Evolutionary conservation across 768 basidiomycete species (phyloP), one percentile per base, ranked within the genome.

Genomic region (Lactarius hatsudake): DNA sequence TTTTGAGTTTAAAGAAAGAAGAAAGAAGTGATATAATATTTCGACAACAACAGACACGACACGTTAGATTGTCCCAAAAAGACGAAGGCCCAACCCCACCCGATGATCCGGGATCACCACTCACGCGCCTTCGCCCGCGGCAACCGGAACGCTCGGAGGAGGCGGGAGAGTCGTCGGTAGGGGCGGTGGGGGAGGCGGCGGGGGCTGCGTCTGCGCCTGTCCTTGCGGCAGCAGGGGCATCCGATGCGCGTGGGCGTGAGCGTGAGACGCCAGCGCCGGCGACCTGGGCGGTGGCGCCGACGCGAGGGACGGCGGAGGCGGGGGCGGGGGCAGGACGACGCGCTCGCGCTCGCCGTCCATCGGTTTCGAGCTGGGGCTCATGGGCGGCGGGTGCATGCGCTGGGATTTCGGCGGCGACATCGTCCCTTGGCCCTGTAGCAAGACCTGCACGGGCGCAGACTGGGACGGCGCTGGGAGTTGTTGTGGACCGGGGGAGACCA

Each of bases 261-360:
- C 38, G 10, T 53, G 51, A 0, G 48, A 53, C 5, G 38, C 42
- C 17, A 61, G 28, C 8, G 15, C 65, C 4, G 42, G 61, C 3
- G 56, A 15, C 18, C 62, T 51, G 3, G 28, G 17, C 1, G 58
- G 43, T 45, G 30, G 36, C 12, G 7, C 40, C n/a, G 28, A n/a
- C 32, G 12, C 40, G 7, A 0, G 53, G 32, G 61, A 10, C 5
- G 57, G 62, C 10, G 38, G 61, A 0, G 59, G 61, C 0, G 40
- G 63, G 4, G 58, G 32, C 0, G 61, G 65, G 1, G 51, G 66
- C 9, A 60, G 45, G 8, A 67, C 61, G 9, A 62, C 53, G 32
- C 66, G 68, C 23, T 59, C 68, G 9, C 67, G 67, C 15, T 69
- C 68, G 13, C 65, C 68, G n/a, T 67, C 68, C 65, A 63, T 61